phyloP scores from a whole-genome alignment of 2,329 filamentous ascomycete genomes.

The Neofusicoccum laricinum region DNA sequence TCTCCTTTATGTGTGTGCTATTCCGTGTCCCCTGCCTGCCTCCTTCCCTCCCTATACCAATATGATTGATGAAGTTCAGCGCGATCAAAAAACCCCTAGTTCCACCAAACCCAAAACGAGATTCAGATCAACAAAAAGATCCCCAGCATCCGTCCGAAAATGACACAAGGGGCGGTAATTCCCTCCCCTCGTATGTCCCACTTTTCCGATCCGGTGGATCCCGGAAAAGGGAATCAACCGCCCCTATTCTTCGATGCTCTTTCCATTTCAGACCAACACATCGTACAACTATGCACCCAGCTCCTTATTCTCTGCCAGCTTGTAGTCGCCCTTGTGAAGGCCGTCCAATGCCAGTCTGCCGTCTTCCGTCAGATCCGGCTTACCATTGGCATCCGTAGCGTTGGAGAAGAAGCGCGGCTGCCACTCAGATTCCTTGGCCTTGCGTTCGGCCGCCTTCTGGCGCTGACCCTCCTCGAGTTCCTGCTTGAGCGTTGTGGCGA shows the following conservation, averaged over 20 bases:
- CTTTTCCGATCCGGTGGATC: no score
- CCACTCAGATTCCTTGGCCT: slow-evolving; percentile 68
- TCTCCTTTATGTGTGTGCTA: not conserved
- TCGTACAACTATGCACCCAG: slow-evolving; percentile 30
- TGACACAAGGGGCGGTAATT: not conserved
- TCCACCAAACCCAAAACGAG: no score
- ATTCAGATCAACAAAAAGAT: not conserved
- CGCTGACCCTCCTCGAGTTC: slow-evolving; percentile 90
- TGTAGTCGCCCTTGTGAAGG: slow-evolving; percentile 52
- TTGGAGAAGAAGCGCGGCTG: slow-evolving; percentile 82
- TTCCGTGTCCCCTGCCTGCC: not conserved
- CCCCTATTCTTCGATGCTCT: not conserved
- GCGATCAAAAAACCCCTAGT: no score
- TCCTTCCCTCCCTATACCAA: no score
- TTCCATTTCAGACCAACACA: not conserved
- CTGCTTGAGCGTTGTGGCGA: slow-evolving; percentile 82
- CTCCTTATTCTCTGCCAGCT: slow-evolving; percentile 46
- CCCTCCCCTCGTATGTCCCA: no score
- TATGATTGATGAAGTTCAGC: no score
- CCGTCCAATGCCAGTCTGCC: slow-evolving; percentile 57
- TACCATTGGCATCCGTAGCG: slow-evolving; percentile 57
- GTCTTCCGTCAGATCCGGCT: slow-evolving; percentile 61
- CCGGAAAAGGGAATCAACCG: no score
- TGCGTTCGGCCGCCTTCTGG: slow-evolving; percentile 76
- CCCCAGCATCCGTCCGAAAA: not conserved